These are phyloP conservation scores for Neurospora sp. DNA, from an alignment of 495 filamentous ascomycete species.

Conservation along the genomic window DNA sequence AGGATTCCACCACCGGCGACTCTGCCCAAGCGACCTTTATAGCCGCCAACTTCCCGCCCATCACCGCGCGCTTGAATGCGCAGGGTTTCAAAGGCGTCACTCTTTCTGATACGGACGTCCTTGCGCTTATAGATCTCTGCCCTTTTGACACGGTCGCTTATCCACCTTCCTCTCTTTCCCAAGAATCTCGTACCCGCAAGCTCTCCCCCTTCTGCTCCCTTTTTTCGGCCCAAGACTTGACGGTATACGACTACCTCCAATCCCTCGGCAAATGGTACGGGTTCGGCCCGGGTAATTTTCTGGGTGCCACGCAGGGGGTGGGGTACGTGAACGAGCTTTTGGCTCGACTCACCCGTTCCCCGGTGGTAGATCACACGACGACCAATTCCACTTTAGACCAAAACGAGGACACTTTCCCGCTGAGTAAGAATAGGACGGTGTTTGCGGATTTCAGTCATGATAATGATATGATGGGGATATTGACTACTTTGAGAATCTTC, in stretches of 20 bases:
- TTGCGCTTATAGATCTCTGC: slow-evolving; percentile 76
- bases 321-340: slow-evolving; percentile 79
- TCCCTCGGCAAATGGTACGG: slow-evolving; percentile 73
- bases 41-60: slow-evolving; percentile 47
- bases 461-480: slow-evolving; percentile 66
- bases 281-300: slow-evolving; percentile 60
- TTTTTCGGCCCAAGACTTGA: slow-evolving; percentile 62
- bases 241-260: slow-evolving; percentile 65
- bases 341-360: slow-evolving; percentile 55
- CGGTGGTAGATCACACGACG: slow-evolving; percentile 59
- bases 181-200: no score
- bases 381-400: slow-evolving; percentile 65
- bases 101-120: slow-evolving; percentile 45
- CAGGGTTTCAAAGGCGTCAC: slow-evolving; percentile 48
- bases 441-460: slow-evolving; percentile 88
- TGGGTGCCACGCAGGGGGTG: slow-evolving; percentile 72
- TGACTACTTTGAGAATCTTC: slow-evolving; percentile 65
- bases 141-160: slow-evolving; percentile 65
- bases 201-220: slow-evolving; percentile 59
- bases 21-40: slow-evolving; percentile 44
- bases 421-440: slow-evolving; percentile 45
- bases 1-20: slow-evolving; percentile 36
- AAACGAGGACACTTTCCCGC: slow-evolving; percentile 52
- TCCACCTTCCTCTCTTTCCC: slow-evolving; percentile 51
- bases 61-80: slow-evolving; percentile 50